Evolutionary conservation across 352 stramenopile species (phyloP), one percentile per base, ranked within the genome.

Genomic region (Phytophthora fragariaefolia): DNA sequence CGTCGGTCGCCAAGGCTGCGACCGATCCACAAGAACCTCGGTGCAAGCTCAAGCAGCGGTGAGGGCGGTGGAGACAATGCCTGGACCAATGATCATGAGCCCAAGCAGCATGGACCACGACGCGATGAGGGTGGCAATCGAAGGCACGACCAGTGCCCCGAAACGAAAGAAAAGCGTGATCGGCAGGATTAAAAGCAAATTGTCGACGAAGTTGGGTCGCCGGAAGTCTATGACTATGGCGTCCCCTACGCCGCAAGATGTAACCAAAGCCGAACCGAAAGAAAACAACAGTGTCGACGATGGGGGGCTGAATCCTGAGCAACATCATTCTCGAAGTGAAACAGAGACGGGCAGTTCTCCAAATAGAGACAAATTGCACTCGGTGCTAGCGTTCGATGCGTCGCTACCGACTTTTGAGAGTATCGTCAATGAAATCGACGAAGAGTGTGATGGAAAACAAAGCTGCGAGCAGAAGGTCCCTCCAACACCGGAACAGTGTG

Each of bases 111-210:
- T 49, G 24, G 42, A 51, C 18, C 28, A 68, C 4, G 48, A 36
- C 27, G 27, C 38, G 26, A 32, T 59, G 22, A 67, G 48, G 20
- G 32, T 32, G 17, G 24, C 46, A 30, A 50, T 34, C 7, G 53
- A 52, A 34, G 49, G 23, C 9, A 26, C 26, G 9, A 17, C 5
- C 32, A 12, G 28, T 23, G 26, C 32, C 36, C 66, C 59, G 18
- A 85, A 84, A 70, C 83, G 78, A 63, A 85, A 85, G 65, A 87
- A 88, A 58, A 73, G 82, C 20, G 58, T 91, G 23, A 82, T 93
- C 66, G 79, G 80, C 12, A 66, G 71, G n/a, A 79, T 93, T 73
- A 91, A 89, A 66, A 91, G 79, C 45, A 90, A 80, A 23, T 69
- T 93, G 34, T 70, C 69, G 2, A 77, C 47, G 15, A 90, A 82